These are phyloP conservation scores for Sedum album DNA, from an alignment of 164 flowering plant genomes.

Conservation along the genomic window DNA sequence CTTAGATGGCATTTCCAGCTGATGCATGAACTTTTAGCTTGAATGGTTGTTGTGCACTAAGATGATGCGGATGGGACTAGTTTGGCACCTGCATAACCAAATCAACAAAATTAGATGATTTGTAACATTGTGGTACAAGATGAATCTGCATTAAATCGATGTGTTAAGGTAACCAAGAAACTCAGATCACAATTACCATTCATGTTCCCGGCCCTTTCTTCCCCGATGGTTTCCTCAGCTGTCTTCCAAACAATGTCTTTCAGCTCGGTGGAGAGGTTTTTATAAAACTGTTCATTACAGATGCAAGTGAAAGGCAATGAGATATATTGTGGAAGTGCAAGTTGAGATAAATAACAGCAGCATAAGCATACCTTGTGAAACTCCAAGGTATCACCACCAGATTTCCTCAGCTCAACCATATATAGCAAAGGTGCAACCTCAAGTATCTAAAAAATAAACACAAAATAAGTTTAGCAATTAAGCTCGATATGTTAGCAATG, in stretches of 20 bases:
- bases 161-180: not conserved
- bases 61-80: not conserved
- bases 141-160: not conserved
- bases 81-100: not conserved
- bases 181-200: not conserved
- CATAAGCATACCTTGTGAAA: conserved; percentile 72
- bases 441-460: conserved; percentile 40
- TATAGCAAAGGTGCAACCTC: conserved; percentile 94
- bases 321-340: not conserved
- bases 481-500: not conserved
- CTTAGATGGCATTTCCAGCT: not conserved
- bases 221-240: conserved; percentile 21
- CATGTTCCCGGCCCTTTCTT: conserved; percentile 15
- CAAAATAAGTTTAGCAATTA: not conserved
- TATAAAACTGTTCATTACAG: conserved; percentile 30
- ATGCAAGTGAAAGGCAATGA: not conserved
- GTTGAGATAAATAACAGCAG: not conserved
- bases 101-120: not conserved
- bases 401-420: conserved; percentile 84
- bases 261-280: conserved; percentile 34
- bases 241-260: conserved; percentile 48
- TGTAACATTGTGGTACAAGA: not conserved
- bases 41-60: not conserved
- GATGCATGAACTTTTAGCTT: not conserved
- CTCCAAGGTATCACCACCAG: conserved; percentile 40